A percentile compares a stretch with the other conserved stretches of the same genome.
phyloP scores from a whole-genome alignment of 176 grass and related monocot genomes.

The Oryza rufipogon region DNA sequence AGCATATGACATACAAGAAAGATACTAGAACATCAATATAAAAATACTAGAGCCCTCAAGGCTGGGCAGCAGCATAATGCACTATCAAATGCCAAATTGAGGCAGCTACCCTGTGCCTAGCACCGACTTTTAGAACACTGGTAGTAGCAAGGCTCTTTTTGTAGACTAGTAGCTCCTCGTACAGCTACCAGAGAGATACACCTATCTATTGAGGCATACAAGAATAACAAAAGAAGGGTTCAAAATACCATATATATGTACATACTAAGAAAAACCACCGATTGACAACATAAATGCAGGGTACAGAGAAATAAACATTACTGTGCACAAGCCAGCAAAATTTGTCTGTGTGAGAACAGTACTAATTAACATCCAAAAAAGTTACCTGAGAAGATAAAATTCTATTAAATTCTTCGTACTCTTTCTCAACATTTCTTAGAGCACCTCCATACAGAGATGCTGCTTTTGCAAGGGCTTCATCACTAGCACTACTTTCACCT shows the following conservation, averaged over 20 bases:
- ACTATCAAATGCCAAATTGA: background rate
- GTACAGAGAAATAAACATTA: background rate
- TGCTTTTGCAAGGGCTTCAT: constrained; percentile 78
- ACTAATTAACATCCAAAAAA: constrained; percentile 10
- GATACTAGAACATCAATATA: background rate
- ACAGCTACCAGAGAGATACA: constrained; percentile 8
- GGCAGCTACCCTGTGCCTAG: background rate
- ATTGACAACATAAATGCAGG: background rate
- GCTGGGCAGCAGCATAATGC: background rate
- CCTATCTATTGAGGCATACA: background rate
- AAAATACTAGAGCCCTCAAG: background rate
- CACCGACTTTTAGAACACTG: background rate
- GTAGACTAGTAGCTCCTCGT: constrained; percentile 14
- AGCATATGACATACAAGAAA: background rate
- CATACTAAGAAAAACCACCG: background rate
- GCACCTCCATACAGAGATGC: constrained; percentile 82
- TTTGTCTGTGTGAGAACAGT: constrained; percentile 24
- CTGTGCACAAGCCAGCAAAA: background rate
- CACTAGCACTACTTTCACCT: constrained; percentile 70
- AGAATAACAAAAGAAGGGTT: background rate
- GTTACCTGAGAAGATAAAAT: constrained; percentile 82
- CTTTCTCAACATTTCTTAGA: constrained; percentile 96
- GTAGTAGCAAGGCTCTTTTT: background rate
- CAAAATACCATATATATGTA: background rate
- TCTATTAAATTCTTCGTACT: constrained; percentile 85